Base-by-base conservation (phyloP, 768 basidiomycete species). In the Rhodosporidiobolus odoratus region DNA sequence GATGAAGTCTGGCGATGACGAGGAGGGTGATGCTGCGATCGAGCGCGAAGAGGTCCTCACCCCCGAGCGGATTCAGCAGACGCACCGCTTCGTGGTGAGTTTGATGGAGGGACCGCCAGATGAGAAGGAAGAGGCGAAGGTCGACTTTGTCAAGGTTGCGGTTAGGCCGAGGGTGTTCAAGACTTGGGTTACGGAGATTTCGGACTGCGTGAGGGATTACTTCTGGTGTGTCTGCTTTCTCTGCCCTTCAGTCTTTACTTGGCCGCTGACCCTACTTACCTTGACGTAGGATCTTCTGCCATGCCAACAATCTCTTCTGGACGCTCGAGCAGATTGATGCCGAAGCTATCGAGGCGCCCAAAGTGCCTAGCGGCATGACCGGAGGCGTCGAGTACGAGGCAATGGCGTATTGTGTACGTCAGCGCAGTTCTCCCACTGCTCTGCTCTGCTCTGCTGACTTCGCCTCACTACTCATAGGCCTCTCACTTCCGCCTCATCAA, bases 351-450 rank as follows among this genome's bases (percentile, higher is more conserved):
- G 94, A 96, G 80, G 89, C 88, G 77, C 92, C 92, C 21, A 84
- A 89, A 66, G 95, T 96, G 19, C 96, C 96, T 4, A 92, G 93
- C 9, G 95, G 96, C 23, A 97, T 98, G 88, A 97, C 96, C 0
- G 96, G 95, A 10, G 96, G 96, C 9, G 96, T 99, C 19, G 96
- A 99, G 78, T 94, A 88, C 77, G 96, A 99, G 81, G 95, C 95
- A 7, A 95, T 97, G 87, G 85, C 85, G 23, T 98, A 97, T 80
- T 86, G 94, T 76, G 95, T 98, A 76, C 74, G 90, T 82, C 34
- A 9, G 10, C 19, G 30, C 32, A 23, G 13, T 23, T 17, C 57
- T 8, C 27, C 12, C 6, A 43, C 23, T 35, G 17, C 52, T n/a
- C n/a, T n/a, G n/a, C n/a, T 63, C 58, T 45, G 32, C 37, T 48